A percentile compares a stretch with the other conserved stretches of the same genome.
phyloP scores from a whole-genome alignment of 345 rosid species.

The Linum trigynum region DNA sequence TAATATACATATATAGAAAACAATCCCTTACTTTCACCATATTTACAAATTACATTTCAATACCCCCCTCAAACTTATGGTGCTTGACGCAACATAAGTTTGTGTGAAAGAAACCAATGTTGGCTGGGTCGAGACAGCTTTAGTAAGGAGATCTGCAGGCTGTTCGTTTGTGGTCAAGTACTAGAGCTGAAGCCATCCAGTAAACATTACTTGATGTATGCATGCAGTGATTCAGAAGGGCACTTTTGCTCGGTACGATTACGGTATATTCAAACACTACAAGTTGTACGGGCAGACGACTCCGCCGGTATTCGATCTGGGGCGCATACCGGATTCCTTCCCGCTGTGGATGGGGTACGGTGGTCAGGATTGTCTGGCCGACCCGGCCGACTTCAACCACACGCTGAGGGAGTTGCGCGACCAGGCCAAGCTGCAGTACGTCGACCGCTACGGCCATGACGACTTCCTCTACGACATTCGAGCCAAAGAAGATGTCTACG shows the following conservation, averaged over 20 bases:
- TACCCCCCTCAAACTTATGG: too few relatives aligned
- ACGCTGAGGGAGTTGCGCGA: conserved; percentile 47
- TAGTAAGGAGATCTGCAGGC: too few relatives aligned
- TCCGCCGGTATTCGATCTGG: conserved; percentile 69
- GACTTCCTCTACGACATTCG: conserved; percentile 49
- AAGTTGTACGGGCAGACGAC: conserved; percentile 38
- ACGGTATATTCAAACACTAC: conserved; percentile 54
- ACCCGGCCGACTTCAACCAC: conserved; percentile 47
- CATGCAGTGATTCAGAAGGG: conserved; percentile 83
- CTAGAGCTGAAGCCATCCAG: too few relatives aligned
- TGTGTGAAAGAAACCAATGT: too few relatives aligned
- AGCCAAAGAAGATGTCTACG: conserved; percentile 56
- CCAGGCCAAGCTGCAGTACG: conserved; percentile 52
- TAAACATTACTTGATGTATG: not conserved
- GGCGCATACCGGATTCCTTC: conserved; percentile 47
- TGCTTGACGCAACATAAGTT: too few relatives aligned
- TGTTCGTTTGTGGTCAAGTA: too few relatives aligned
- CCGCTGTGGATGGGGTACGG: conserved; percentile 92
- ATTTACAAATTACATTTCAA: too few relatives aligned
- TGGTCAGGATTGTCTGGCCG: conserved; percentile 68
- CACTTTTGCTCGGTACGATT: conserved; percentile 63
- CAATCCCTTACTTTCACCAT: too few relatives aligned
- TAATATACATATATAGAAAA: too few relatives aligned
- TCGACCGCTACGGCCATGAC: conserved; percentile 65
- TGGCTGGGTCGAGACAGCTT: too few relatives aligned